Conservation (phyloP, 305 asterid genomes). For the Solanum aculeatissimum region DNA sequence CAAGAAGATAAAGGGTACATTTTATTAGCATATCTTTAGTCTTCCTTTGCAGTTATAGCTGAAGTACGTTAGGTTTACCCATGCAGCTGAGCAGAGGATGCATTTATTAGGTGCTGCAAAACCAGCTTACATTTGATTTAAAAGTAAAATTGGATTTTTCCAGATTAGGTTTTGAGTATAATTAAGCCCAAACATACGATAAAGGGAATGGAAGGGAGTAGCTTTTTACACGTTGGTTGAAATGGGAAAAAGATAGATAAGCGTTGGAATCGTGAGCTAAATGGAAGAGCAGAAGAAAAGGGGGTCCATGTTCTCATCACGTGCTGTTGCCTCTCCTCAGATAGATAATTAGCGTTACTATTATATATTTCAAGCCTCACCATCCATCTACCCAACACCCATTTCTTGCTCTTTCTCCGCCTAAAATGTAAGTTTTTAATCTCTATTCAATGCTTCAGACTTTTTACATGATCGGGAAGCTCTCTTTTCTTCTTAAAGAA, state of each 20-base stretch:
- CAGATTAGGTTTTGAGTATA: too few species aligned
- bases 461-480: not conserved
- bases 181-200: not conserved
- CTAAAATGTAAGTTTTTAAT: not conserved
- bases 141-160: not conserved
- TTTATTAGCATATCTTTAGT: not conserved
- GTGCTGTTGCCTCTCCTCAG: conserved; percentile 28
- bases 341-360: not conserved
- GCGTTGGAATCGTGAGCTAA: conserved; percentile 14
- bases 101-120: not conserved
- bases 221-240: not conserved
- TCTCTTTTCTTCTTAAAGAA: not conserved
- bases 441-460: not conserved
- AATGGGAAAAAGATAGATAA: not conserved
- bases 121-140: not conserved
- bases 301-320: conserved; percentile 50
- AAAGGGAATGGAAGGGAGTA: not conserved
- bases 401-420: not conserved
- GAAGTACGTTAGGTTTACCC: not conserved
- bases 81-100: not conserved
- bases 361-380: not conserved
- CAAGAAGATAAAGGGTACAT: not conserved
- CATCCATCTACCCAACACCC: not conserved
- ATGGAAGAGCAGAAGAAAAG: not conserved
- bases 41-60: not conserved